phyloP scores from a whole-genome alignment of 805 yeast species.

The Starmera quercuum region DNA sequence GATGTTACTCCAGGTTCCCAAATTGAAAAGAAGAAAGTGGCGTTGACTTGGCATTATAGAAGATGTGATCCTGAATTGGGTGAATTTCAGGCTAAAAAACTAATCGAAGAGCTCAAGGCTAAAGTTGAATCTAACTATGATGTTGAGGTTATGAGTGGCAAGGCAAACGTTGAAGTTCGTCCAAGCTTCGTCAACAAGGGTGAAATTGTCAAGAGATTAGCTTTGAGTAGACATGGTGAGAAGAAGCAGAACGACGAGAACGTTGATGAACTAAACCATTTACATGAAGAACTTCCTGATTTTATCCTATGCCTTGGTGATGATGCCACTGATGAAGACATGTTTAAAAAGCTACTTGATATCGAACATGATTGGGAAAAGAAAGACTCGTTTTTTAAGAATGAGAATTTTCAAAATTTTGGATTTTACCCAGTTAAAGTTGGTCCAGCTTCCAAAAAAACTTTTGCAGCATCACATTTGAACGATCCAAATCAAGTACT shows the following conservation, averaged over 20 bases:
- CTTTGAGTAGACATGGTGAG: slow-evolving; percentile 53
- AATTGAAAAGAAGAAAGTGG: slow-evolving; percentile 85
- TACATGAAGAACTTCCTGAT: slow-evolving; percentile 55
- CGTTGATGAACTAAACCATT: slow-evolving; percentile 24
- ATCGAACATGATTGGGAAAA: slow-evolving; percentile 50
- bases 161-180: slow-evolving; percentile 95
- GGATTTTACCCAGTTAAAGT: slow-evolving; percentile 84
- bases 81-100: slow-evolving; percentile 69
- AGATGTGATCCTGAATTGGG: slow-evolving; percentile 93
- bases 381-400: slow-evolving; percentile 27
- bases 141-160: slow-evolving; percentile 94
- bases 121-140: slow-evolving; percentile 55
- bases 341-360: slow-evolving; percentile 73
- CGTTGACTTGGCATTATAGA: slow-evolving; percentile 97
- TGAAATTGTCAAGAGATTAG: slow-evolving; percentile 81
- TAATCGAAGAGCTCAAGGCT: slow-evolving; percentile 58
- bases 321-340: slow-evolving; percentile 95
- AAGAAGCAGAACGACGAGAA: slow-evolving; percentile 34
- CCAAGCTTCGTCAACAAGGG: slow-evolving; percentile 95
- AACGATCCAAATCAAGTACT: slow-evolving; percentile 78
- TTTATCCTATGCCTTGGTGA: slow-evolving; percentile 90
- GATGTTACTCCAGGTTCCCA: slow-evolving; percentile 86
- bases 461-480: slow-evolving; percentile 80
- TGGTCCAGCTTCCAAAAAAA: slow-evolving; percentile 84
- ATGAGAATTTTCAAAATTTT: slow-evolving; percentile 41